A percentile compares a stretch with the other conserved stretches of the same genome.
These are phyloP conservation scores for Eucalyptus tenuipes DNA, from an alignment of 345 rosid genomes.

Conservation along the genomic window DNA sequence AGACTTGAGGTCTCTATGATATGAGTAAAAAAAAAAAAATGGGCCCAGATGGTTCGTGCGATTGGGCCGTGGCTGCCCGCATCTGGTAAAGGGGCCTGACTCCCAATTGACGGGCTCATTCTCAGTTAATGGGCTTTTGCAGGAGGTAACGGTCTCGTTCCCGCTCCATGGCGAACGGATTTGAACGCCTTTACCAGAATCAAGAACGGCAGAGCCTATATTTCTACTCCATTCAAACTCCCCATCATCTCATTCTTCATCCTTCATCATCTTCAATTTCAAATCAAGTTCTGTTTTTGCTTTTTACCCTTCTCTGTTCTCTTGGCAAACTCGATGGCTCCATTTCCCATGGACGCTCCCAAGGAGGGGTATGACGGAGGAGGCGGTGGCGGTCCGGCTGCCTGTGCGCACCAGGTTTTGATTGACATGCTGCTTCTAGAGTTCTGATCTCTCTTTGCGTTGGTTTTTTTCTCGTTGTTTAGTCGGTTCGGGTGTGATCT, in stretches of 20 bases:
- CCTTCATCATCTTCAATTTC: background rate
- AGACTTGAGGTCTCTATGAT: no score
- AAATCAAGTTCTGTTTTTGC: background rate
- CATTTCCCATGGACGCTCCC: background rate
- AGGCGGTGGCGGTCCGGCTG: background rate
- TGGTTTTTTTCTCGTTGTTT: background rate
- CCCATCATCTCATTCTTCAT: background rate
- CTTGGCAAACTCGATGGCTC: background rate
- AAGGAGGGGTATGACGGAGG: background rate
- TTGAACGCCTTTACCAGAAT: background rate
- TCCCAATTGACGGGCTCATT: background rate
- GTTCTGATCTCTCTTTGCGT: background rate
- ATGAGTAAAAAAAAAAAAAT: background rate
- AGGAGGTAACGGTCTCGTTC: background rate
- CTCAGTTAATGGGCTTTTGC: background rate
- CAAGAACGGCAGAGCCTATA: background rate
- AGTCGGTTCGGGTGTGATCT: background rate
- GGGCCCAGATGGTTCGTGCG: background rate
- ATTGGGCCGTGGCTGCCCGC: background rate
- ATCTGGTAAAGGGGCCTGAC: background rate
- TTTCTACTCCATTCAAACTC: background rate
- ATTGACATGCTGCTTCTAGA: background rate
- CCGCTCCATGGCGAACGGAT: background rate
- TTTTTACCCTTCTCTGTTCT: background rate
- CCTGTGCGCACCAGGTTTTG: background rate